phyloP scores from a whole-genome alignment of 2,329 filamentous ascomycete genomes.

The Pseudonectria foliicola region DNA sequence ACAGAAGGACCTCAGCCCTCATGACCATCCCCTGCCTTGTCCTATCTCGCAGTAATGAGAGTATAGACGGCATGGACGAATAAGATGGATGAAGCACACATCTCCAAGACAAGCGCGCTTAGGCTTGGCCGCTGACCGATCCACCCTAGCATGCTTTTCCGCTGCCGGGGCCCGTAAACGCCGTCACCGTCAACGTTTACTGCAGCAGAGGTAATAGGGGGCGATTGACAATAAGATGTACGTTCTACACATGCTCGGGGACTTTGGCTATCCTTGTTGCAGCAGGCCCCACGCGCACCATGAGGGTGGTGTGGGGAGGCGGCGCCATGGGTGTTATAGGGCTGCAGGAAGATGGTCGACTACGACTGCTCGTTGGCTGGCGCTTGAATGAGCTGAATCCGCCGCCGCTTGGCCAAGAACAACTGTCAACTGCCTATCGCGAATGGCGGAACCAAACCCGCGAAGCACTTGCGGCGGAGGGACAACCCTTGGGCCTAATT shows the following conservation, averaged over 20 bases:
- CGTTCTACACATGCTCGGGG: conserved; percentile 4
- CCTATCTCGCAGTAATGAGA: conserved; percentile 17
- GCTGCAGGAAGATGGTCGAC: conserved; percentile 16
- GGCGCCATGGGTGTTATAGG: conserved; percentile 19
- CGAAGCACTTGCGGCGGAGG: too few relatives aligned
- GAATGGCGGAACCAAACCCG: too few relatives aligned
- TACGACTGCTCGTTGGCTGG: conserved; percentile 6
- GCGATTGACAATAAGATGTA: conserved; percentile 4
- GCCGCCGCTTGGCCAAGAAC: conserved; percentile 3
- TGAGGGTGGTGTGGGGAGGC: conserved; percentile 13
- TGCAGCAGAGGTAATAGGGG: conserved; percentile 6
- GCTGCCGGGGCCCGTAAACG: conserved; percentile 11
- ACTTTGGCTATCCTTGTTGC: conserved; percentile 10
- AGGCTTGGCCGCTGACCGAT: conserved; percentile 15
- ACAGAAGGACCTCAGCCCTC: conserved; percentile 9
- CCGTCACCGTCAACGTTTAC: background rate
- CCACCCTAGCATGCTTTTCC: conserved; percentile 13
- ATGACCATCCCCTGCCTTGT: conserved; percentile 11
- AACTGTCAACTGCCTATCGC: too few relatives aligned
- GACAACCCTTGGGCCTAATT: too few relatives aligned
- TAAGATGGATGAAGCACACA: conserved; percentile 8
- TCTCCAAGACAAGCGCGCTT: conserved; percentile 8
- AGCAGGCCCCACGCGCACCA: conserved; percentile 9
- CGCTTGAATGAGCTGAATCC: conserved; percentile 5
- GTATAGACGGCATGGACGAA: conserved; percentile 12